Conservation (phyloP, 805 yeast genomes). For the Yarrowia porcina region DNA sequence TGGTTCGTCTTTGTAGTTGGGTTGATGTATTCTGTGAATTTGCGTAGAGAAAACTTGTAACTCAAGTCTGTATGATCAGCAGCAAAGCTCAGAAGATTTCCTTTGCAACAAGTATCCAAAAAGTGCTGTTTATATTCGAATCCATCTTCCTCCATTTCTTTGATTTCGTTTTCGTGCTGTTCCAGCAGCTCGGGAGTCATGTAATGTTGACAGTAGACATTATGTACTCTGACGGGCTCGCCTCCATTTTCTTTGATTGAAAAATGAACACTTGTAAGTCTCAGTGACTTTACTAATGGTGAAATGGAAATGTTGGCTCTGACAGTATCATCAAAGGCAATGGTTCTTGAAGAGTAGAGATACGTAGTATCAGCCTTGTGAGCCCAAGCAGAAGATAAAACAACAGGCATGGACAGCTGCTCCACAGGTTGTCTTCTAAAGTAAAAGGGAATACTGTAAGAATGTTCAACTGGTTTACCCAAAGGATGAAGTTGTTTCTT, state of each 20-base stretch:
- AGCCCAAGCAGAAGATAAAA: background rate
- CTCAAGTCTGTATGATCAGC: background rate
- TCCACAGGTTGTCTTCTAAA: background rate
- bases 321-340: background rate
- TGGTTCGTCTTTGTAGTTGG: background rate
- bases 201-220: slow-evolving; percentile 9
- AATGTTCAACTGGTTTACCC: background rate
- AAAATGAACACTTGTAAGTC: background rate
- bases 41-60: background rate
- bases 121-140: slow-evolving; percentile 1
- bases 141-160: background rate
- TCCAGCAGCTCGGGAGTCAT: slow-evolving; percentile 3
- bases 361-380: background rate
- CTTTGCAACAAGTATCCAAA: slow-evolving; percentile 4
- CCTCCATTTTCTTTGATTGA: background rate
- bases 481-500: background rate
- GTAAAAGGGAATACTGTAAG: background rate
- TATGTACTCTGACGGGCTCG: background rate
- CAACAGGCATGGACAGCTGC: background rate
- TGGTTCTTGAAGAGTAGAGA: background rate
- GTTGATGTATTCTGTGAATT: background rate
- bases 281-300: background rate
- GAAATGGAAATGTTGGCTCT: background rate
- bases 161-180: background rate
- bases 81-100: background rate